Conservation (phyloP, 208 protist genomes). For the Trypanosoma rangeli region DNA sequence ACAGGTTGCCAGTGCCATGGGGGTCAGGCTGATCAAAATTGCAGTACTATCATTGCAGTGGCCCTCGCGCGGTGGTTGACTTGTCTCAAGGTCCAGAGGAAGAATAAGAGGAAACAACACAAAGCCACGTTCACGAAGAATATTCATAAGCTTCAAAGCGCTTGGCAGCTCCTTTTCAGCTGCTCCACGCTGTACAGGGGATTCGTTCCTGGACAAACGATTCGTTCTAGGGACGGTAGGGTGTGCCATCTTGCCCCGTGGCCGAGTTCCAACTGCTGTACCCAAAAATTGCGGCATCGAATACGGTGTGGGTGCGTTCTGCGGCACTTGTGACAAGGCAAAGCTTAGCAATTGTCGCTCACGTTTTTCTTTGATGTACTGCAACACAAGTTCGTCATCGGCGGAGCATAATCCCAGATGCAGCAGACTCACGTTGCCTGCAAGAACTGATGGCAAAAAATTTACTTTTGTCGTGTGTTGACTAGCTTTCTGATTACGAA, state of each 20-base stretch:
- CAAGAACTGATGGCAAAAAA: slow-evolving; percentile 50
- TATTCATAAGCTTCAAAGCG: slow-evolving; percentile 21
- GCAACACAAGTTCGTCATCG: slow-evolving; percentile 69
- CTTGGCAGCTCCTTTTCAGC: slow-evolving; percentile 10
- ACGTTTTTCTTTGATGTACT: slow-evolving; percentile 24
- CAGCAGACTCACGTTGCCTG: slow-evolving; percentile 74
- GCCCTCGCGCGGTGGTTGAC: slow-evolving; percentile 8
- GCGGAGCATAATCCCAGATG: slow-evolving; percentile 74
- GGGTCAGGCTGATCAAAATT: slow-evolving; percentile 68
- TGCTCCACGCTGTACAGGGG: background rate
- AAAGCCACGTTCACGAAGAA: slow-evolving; percentile 23
- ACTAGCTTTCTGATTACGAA: slow-evolving; percentile 41
- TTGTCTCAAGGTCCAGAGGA: slow-evolving; percentile 9
- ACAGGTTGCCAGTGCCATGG: slow-evolving; percentile 60
- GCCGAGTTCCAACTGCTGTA: background rate
- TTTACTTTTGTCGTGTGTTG: slow-evolving; percentile 35
- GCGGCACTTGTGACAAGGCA: background rate
- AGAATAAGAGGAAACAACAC: slow-evolving; percentile 30
- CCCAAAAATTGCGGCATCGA: background rate
- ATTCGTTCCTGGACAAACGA: background rate
- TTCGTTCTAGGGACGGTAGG: background rate
- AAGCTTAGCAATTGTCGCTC: slow-evolving; percentile 10
- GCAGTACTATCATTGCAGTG: slow-evolving; percentile 29
- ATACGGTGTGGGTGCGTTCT: background rate
- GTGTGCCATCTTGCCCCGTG: background rate